These are phyloP conservation scores for Vitis rupestris DNA, from an alignment of 164 flowering plant species.

Conservation along the genomic window DNA sequence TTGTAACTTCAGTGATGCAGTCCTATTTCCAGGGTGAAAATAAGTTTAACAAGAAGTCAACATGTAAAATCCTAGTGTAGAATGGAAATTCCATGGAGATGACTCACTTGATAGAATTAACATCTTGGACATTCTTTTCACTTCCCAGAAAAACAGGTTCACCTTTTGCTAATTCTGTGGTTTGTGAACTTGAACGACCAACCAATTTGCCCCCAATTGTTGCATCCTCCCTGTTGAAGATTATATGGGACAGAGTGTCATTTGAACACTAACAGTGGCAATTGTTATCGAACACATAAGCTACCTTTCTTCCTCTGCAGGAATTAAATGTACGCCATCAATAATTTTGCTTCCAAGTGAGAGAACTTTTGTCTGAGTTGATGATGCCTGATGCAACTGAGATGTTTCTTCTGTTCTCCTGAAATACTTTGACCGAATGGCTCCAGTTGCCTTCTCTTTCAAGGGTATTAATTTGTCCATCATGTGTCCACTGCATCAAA, in stretches of 20 bases:
- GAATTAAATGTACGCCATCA: conserved; percentile 9
- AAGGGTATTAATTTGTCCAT: conserved; percentile 8
- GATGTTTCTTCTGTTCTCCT: conserved; percentile 23
- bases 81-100: neutral
- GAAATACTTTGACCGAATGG: conserved; percentile 19
- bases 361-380: conserved; percentile 7
- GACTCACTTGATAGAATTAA: conserved; percentile 17
- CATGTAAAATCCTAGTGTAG: neutral
- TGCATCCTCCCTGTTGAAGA: conserved; percentile 26
- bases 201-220: conserved; percentile 25
- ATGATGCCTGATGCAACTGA: conserved; percentile 12
- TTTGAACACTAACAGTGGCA: neutral
- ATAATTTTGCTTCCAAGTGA: conserved; percentile 17
- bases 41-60: neutral
- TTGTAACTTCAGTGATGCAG: neutral
- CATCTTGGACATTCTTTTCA: conserved; percentile 12
- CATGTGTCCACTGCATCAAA: conserved; percentile 30
- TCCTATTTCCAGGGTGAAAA: neutral
- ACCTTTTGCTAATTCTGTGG: conserved; percentile 16
- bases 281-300: conserved; percentile 5
- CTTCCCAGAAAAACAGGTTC: conserved; percentile 18
- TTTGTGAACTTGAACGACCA: conserved; percentile 13
- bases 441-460: conserved; percentile 24
- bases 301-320: conserved; percentile 31
- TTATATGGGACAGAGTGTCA: conserved; percentile 6